Evolutionary conservation across 306 rosid species (phyloP).

Genomic region (Dalbergia cultrata): DNA sequence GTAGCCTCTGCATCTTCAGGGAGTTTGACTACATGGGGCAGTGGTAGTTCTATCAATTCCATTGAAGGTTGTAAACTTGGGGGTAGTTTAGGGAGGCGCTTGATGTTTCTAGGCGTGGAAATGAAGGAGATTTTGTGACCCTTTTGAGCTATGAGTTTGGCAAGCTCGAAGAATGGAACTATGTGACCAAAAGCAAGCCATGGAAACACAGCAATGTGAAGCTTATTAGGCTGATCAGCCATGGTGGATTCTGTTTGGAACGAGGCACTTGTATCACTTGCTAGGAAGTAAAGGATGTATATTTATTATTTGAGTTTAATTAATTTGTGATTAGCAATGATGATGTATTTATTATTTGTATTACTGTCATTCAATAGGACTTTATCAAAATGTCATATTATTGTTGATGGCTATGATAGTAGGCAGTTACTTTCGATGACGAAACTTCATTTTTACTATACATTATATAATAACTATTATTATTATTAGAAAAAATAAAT

Average conservation of each 20-base stretch:
- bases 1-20: conserved; percentile 22
- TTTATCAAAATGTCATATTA: too few species aligned
- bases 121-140: conserved; percentile 58
- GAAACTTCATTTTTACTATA: too few species aligned
- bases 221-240: conserved; percentile 43
- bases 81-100: conserved; percentile 55
- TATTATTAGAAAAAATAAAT: too few species aligned
- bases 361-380: too few species aligned
- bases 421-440: too few species aligned
- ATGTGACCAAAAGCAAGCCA: conserved; percentile 66
- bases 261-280: neutral
- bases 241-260: neutral
- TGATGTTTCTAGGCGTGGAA: conserved; percentile 60
- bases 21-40: conserved; percentile 38
- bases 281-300: too few species aligned
- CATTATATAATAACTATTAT: too few species aligned
- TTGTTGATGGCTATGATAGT: too few species aligned
- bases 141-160: conserved; percentile 55
- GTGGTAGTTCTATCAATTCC: conserved; percentile 33
- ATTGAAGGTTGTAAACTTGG: conserved; percentile 29
- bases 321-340: too few species aligned
- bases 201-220: conserved; percentile 58
- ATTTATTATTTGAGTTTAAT: too few species aligned
- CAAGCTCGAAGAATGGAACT: conserved; percentile 52
- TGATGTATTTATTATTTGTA: too few species aligned